Base-by-base conservation (phyloP, 805 yeast genomes). In the Cyberlindnera samutprakarnensis region DNA sequence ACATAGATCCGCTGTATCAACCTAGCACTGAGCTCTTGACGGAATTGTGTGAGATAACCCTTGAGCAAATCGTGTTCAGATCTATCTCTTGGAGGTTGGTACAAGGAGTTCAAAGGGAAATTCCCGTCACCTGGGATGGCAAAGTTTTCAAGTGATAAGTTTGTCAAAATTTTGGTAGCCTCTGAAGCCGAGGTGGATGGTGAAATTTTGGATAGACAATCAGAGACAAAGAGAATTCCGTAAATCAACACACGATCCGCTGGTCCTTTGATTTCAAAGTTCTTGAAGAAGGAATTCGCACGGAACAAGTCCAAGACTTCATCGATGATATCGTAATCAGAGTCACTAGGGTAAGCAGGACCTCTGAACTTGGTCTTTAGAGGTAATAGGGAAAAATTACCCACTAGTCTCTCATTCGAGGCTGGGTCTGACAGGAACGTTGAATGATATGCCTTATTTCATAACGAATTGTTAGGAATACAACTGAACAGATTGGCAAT, bases 251-350 rank as follows among this genome's bases (percentile, higher is more conserved):
- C 72, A 44, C 99, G 71, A 56, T 92, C 99, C 4, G 96, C 81
- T 15, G 94, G 83, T 10, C 96, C 95, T 57, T 86, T 86, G 63
- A 92, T 88, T 62, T 92, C 98, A 56, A 92, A 92, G 66, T 92
- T 92, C 56, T 84, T 82, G 72, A 92, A 92, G 61, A 92, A 90
- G 10, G 96, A 83, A 59, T 92, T 92, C 47, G 96, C 96, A 44
- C 98, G 70, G 61, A 92, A 92, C 34, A 92, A 68, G 58, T 92
- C 97, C 33, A 92, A 62, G 18, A 78, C 70, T 57, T 92, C 99
- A 56, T 92, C 99, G 36, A 84, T 71, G 36, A 92, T 83, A 60
- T 92, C 99, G 54, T 88, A 90, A 46, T 76, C 84, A 3, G 75
- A 58, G 36, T 75, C 72, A 13, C 72, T 66, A 6, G 94, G 90